Base-by-base conservation (phyloP, 257 asterid genomes). In the Agastache rugosa region DNA sequence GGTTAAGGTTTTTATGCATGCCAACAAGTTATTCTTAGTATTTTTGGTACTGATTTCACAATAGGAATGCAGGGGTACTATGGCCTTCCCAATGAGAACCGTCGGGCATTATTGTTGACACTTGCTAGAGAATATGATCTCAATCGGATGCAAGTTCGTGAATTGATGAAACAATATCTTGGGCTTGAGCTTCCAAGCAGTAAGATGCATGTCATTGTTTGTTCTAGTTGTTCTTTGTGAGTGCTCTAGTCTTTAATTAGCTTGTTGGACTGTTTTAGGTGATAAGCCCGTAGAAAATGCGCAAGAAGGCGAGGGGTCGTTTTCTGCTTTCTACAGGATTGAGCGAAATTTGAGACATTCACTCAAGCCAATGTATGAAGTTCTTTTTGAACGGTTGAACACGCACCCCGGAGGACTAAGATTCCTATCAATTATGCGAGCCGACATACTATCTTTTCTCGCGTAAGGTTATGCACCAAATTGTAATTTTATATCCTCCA, bases 401-500 rank as follows among this genome's bases (percentile, higher is more conserved):
- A 88, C 90, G 2, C 97, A 94, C 78, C 97, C 98, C 31, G 97
- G 98, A 78, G 98, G 98, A 41, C 77, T 94, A 56, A 91, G 85
- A 83, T 88, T 94, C 90, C 73, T 94, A 86, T 86, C 96, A 58
- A 71, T 67, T 75, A 86, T 94, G 85, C 86, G 98, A 81, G 89
- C 97, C 23, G 93, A 91, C 81, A 84, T 93, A 79, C 81, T 91
- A 53, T 83, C 87, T 77, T 82, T 90, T 85, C 95, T 94, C 83
- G 80, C 75, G 97, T 91, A 93, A 85, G 96, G 86, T 85, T 80
- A 83, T 83, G 53, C 78, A 74, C 86, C 58, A 73, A 79, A 72
- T 66, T 56, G 42, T 78, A 19, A 34, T 58, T 51, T 71, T 73
- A 53, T 22, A n/a, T 53, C 41, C 74, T 64, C 35, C 14, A 60